Conservation (phyloP, 2,329 filamentous ascomycete genomes). For the Fusarium pseudonygamai region DNA sequence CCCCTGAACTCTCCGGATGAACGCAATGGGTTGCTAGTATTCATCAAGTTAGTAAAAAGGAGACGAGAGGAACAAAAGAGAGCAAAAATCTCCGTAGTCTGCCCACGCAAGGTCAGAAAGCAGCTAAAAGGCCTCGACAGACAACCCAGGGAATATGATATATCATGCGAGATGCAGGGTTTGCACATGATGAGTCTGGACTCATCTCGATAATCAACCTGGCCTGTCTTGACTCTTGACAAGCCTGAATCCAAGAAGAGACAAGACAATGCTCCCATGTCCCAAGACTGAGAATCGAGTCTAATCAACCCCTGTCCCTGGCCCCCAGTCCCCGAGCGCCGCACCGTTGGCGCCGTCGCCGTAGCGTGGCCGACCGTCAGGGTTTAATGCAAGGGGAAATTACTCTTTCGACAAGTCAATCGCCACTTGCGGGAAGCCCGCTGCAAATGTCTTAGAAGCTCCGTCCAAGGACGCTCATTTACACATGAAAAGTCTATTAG, state of each 20-base stretch:
- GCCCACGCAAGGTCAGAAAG: not conserved
- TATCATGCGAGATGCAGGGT: constrained; percentile 1
- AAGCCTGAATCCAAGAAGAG: not conserved
- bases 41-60: constrained; percentile 5
- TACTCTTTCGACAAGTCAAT: constrained; percentile 9
- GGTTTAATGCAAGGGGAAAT: constrained; percentile 44
- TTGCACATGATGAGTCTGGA: not conserved
- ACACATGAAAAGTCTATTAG: not conserved
- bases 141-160: not conserved
- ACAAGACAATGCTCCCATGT: constrained; percentile 1
- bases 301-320: constrained; percentile 7
- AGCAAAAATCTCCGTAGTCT: constrained; percentile 11
- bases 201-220: not conserved
- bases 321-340: constrained; percentile 31
- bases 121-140: not conserved
- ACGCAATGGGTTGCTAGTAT: constrained; percentile 1
- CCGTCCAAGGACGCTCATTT: not conserved
- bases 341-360: constrained; percentile 43
- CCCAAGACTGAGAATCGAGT: constrained; percentile 15
- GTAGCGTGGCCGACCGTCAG: constrained; percentile 36
- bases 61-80: not conserved
- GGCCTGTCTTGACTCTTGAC: not conserved
- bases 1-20: not conserved
- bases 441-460: constrained; percentile 4
- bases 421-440: constrained; percentile 5